Evolutionary conservation across 2,329 filamentous ascomycete species (phyloP), one percentile per base, ranked within the genome.

Genomic region (Rutstroemia sydowiana): DNA sequence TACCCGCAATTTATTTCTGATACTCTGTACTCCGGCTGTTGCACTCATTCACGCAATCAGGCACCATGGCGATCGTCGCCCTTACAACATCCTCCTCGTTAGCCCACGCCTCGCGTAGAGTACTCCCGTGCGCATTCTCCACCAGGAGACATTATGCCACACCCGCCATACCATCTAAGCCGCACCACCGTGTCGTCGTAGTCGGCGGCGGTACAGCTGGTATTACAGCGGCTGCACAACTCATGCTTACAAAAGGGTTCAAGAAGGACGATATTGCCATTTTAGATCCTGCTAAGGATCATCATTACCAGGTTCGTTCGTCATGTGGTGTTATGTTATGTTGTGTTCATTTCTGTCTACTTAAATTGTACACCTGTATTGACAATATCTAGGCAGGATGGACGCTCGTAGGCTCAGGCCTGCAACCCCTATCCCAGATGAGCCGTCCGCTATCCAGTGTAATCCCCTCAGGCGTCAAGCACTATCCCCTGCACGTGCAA

Each of bases 121-220:
- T 8, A 8, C 23, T 26, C 23, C 23, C 23, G 8, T 26, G 4
- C 23, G 23, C 23, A 4, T 26, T 26, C 23, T 26, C 23, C 23
- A 26, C 4, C 23, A 26, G 23, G 23, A 26, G 23, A 26, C 23
- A 26, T 4, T 26, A 26, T 8, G 23, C 23, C 4, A 26, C 23
- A 4, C 8, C 23, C 23, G 8, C 23, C 23, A 26, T 26, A 26
- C 23, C 23, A 8, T 4, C 23, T 8, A 26, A 26, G 23, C 4
- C 23, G 8, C 23, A 26, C 23, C 23, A 26, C 8, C 23, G 23
- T 26, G 73, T 87, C 14, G 80, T 87, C 11, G 75, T 88, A 2
- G 71, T 88, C 26, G 84, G 84, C 45, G 83, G 77, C 48, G 85
- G 85, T 30, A 73, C 78, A 11, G 85, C 83, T 34, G 85, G 85